Percentiles rank a stretch among this genome's conserved stretches.
These are phyloP conservation scores for Solanum tarijense DNA, from an alignment of 257 asterid genomes.

Conservation along the genomic window DNA sequence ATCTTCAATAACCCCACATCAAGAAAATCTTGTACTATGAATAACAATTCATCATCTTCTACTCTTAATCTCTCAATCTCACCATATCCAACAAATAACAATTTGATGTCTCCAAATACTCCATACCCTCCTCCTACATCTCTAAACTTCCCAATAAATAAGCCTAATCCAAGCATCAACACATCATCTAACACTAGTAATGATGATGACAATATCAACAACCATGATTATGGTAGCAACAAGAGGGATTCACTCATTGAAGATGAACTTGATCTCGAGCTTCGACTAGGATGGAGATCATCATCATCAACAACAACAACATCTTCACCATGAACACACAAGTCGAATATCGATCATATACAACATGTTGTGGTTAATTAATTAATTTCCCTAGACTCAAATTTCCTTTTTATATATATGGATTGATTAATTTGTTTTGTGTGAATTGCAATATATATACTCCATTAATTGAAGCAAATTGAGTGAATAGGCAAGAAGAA, in stretches of 20 bases:
- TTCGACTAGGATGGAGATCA: slow-evolving; percentile 33
- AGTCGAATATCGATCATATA: neutral
- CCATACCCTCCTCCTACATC: slow-evolving; percentile 4
- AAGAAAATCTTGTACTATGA: slow-evolving; percentile 1
- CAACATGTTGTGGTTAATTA: neutral
- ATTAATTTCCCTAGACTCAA: neutral
- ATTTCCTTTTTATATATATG: neutral
- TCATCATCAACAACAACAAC: slow-evolving; percentile 3
- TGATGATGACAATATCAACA: neutral
- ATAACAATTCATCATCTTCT: slow-evolving; percentile 8
- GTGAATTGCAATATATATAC: neutral
- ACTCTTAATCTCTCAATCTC: slow-evolving; percentile 10
- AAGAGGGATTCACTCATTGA: neutral
- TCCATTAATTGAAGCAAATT: neutral
- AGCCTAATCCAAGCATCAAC: slow-evolving; percentile 11
- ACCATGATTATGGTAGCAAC: neutral
- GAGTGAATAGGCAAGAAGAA: neutral
- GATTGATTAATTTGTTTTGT: neutral
- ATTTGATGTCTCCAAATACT: neutral
- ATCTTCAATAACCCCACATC: slow-evolving; percentile 8
- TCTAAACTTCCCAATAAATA: neutral
- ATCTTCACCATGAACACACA: neutral
- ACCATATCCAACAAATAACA: slow-evolving; percentile 1
- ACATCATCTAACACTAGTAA: slow-evolving; percentile 13
- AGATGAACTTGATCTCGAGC: slow-evolving; percentile 41